Evolutionary conservation across 352 stramenopile genomes (phyloP), one percentile per base, ranked within the genome.

Genomic region (Globisporangium barbulae): DNA sequence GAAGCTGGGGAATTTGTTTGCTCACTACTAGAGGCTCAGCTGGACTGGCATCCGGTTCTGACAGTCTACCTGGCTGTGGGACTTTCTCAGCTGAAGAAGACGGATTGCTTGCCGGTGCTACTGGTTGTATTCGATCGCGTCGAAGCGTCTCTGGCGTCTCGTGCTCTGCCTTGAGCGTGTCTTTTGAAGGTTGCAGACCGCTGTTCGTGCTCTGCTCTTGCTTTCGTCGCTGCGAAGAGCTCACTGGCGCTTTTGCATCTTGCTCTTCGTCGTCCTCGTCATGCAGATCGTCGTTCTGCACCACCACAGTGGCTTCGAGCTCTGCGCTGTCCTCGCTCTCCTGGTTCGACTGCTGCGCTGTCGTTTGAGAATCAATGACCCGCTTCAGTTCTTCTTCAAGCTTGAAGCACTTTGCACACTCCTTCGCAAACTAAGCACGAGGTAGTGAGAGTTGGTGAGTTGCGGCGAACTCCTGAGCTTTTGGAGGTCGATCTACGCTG

Each of bases 371-470:
- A 17, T 17, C 28, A n/a, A 41, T 56, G 19, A 67, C 7, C 10
- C 22, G 6, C 50, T 61, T 22, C 8, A 76, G 39, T 45, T 76
- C 67, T 12, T 53, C 41, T 58, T 72, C 59, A n/a, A 74, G 54
- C 13, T 39, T 59, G 0, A 2, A 9, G 30, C 67, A 76, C 19
- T 65, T 64, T 57, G 42, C 8, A 50, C 68, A 74, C 31, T 33
- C 53, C 22, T 61, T 67, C 15, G 15, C 12, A n/a, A 33, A 21
- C 63, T 59, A 8, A 1, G 7, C 48, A 8, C n/a, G 13, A 41
- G 41, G 35, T n/a, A 12, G 52, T 42, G 49, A 58, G 50, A 50
- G 54, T 17, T 17, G 1, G 44, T 15, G 44, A 50, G 9, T 15
- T n/a, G n/a, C n/a, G n/a, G n/a, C n/a, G n/a, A n/a, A n/a, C n/a